Base-by-base conservation (phyloP, 2,329 filamentous ascomycete species). In the Beauveria caledonica region DNA sequence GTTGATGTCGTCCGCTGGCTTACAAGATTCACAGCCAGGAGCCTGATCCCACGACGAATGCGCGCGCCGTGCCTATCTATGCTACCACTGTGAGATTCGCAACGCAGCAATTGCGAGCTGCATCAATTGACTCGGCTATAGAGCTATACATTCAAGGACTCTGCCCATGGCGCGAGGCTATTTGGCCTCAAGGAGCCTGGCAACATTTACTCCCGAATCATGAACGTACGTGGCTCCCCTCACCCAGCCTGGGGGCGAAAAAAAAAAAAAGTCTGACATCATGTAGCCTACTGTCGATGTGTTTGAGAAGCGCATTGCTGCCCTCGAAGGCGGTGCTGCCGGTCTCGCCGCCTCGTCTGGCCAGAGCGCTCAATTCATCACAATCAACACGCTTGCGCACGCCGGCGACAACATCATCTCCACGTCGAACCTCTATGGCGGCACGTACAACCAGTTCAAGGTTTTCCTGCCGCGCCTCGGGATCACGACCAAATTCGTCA, bases 391-490 rank as follows among this genome's bases (percentile, higher is more conserved):
- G 7, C 86, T 97, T n/a, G 91, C 91, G 5, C 86, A 90, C 63
- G 83, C 86, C 0, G 93, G 93, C 52, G 92, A 97, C 79, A 97
- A 97, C 79, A 96, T 97, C 67, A 84, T 97, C 56, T 88, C 90
- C 13, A 96, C 93, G 7, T 87, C 87, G 55, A 96, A 95, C 76
- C 79, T 97, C 61, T 96, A 97, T 76, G 92, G 92, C 65, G 92
- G 92, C 72, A 97, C 93, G 17, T 97, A 96, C 80, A 97, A 97
- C 77, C 93, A 97, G 78, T 86, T 97, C 77, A 97, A 97, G 78
- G 92, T 97, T 50, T 83, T 91, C 66, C 80, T 97, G 60, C 88
- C 91, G 7, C 85, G 92, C n/a, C 77, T 96, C 50, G 93, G 93
- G 63, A 92, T 97, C 70, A 79, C 80, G 46, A 94, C 91, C 70